Percentiles rank a stretch among this genome's conserved stretches.
phyloP scores from a whole-genome alignment of 2,329 filamentous ascomycete genomes.

The Alternaria ventricosa region DNA sequence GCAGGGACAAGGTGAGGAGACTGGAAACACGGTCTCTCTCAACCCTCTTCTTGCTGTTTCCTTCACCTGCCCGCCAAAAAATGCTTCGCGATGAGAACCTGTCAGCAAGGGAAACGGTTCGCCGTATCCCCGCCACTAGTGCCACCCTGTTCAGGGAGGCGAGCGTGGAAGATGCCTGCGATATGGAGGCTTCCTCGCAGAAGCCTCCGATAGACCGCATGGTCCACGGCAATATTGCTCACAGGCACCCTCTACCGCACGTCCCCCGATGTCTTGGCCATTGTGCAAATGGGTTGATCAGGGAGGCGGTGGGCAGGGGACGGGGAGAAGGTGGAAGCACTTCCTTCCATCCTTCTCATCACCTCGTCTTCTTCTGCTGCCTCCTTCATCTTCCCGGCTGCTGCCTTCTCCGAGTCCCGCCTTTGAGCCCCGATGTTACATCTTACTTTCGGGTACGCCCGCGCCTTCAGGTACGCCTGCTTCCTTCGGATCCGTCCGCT shows the following conservation, averaged over 20 bases:
- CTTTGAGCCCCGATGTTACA: slow-evolving; percentile 3
- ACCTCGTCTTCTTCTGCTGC: neutral
- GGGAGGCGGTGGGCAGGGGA: neutral
- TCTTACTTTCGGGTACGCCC: slow-evolving; percentile 7
- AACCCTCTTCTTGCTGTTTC: neutral
- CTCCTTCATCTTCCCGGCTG: neutral
- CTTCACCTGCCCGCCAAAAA: slow-evolving; percentile 6
- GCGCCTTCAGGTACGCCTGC: slow-evolving; percentile 17
- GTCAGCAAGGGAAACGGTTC: slow-evolving; percentile 24
- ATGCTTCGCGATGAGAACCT: slow-evolving; percentile 28
- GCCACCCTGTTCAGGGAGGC: slow-evolving; percentile 28
- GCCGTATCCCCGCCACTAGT: slow-evolving; percentile 28
- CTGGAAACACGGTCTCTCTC: neutral
- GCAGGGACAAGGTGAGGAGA: neutral
- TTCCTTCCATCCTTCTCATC: neutral
- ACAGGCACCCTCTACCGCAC: slow-evolving; percentile 26
- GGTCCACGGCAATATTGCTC: slow-evolving; percentile 30
- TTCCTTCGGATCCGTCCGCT: slow-evolving; percentile 5
- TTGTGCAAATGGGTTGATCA: slow-evolving; percentile 4
- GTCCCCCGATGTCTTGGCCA: slow-evolving; percentile 17
- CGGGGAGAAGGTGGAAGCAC: neutral
- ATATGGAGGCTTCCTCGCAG: slow-evolving; percentile 20
- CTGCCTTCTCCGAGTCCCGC: neutral
- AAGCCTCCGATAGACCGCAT: slow-evolving; percentile 25
- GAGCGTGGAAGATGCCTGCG: slow-evolving; percentile 36